Conservation (phyloP, 1,139 yeast species). For the Blastobotrys arbuscula region DNA sequence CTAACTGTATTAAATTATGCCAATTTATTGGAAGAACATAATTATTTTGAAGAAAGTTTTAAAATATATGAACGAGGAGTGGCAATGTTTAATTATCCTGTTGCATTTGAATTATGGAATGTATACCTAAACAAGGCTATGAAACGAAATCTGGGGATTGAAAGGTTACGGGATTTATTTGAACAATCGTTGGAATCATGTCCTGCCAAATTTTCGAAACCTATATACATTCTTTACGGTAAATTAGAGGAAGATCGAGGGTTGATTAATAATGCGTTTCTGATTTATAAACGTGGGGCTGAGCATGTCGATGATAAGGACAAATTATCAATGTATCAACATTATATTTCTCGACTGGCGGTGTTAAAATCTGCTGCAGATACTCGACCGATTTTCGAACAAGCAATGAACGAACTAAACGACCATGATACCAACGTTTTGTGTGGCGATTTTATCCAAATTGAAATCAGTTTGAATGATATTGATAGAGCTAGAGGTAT, state of each 20-base stretch:
- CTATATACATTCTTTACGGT: slow-evolving; percentile 53
- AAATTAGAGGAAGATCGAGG: slow-evolving; percentile 56
- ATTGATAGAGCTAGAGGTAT: slow-evolving; percentile 57
- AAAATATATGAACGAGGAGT: slow-evolving; percentile 65
- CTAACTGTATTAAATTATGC: slow-evolving; percentile 63
- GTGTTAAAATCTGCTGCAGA: slow-evolving; percentile 35
- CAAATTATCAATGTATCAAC: slow-evolving; percentile 34
- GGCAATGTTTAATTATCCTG: slow-evolving; percentile 53
- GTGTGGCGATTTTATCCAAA: slow-evolving; percentile 41
- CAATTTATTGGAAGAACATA: slow-evolving; percentile 48
- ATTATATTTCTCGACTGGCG: slow-evolving; percentile 32
- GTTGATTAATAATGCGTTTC: slow-evolving; percentile 40
- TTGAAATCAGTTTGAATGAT: slow-evolving; percentile 49
- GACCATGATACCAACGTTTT: slow-evolving; percentile 31
- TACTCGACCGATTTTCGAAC: slow-evolving; percentile 39
- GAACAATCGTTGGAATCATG: slow-evolving; percentile 54
- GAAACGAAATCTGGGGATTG: slow-evolving; percentile 39
- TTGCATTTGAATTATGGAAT: slow-evolving; percentile 69
- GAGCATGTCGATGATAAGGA: slow-evolving; percentile 33
- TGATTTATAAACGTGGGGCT: slow-evolving; percentile 41
- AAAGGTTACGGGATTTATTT: slow-evolving; percentile 66
- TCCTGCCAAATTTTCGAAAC: slow-evolving; percentile 44
- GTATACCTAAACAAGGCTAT: slow-evolving; percentile 55
- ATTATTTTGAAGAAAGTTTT: slow-evolving; percentile 49
- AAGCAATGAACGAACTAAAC: slow-evolving; percentile 41